A percentile compares a stretch with the other conserved stretches of the same genome.
phyloP scores from a whole-genome alignment of 140 eudicot species.

The Stevia rebaudiana region DNA sequence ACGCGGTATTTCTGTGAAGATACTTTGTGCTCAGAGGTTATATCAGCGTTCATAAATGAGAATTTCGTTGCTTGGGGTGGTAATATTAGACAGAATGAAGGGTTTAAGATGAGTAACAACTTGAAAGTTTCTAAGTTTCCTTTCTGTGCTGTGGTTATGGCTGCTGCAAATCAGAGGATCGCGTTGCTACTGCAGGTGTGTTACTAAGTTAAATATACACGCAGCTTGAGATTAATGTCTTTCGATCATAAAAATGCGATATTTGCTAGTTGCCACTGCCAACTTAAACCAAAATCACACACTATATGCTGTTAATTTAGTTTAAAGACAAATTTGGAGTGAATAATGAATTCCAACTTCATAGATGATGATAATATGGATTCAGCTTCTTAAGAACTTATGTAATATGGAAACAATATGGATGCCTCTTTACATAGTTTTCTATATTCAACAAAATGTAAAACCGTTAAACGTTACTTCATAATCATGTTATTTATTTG shows the following conservation, averaged over 20 bases:
- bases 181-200: slow-evolving; percentile 76
- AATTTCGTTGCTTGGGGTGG: slow-evolving; percentile 93
- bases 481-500: not conserved
- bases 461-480: too few species aligned
- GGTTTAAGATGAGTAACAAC: slow-evolving; percentile 90
- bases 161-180: slow-evolving; percentile 83
- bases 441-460: too few species aligned
- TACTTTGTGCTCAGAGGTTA: slow-evolving; percentile 55
- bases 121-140: slow-evolving; percentile 86
- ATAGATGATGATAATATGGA: too few species aligned
- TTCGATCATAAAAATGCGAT: not conserved
- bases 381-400: too few species aligned
- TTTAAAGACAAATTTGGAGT: not conserved
- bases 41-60: slow-evolving; percentile 62
- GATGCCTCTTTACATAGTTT: too few species aligned
- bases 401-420: too few species aligned
- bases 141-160: slow-evolving; percentile 86
- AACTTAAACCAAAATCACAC: not conserved
- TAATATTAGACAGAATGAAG: slow-evolving; percentile 61
- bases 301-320: not conserved
- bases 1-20: slow-evolving; percentile 52
- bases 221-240: not conserved
- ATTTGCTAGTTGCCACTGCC: not conserved
- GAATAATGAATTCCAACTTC: not conserved
- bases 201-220: not conserved